Percentiles rank a stretch among this genome's conserved stretches.
Evolutionary conservation across 2,329 filamentous ascomycete species (phyloP).

Genomic region (Huntiella omanensis): DNA sequence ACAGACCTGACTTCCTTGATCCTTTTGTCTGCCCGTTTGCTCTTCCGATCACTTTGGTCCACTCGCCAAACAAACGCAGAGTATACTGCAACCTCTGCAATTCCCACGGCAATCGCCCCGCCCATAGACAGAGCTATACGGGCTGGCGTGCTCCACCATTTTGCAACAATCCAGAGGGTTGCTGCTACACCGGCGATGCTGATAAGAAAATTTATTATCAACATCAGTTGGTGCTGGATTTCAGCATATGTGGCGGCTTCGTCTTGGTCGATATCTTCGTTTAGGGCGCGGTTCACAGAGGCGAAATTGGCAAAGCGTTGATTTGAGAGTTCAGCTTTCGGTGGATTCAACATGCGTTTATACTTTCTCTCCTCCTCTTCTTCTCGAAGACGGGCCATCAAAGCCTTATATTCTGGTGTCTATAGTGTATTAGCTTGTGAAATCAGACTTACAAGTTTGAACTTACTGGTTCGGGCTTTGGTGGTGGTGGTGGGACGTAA

Average conservation of each 20-base stretch:
- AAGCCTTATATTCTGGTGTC: constrained; percentile 64
- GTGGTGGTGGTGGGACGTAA: constrained; percentile 62
- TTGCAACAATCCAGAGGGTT: constrained; percentile 59
- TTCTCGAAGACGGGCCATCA: constrained; percentile 70
- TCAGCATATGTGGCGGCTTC: constrained; percentile 52
- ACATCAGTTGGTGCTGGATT: constrained; percentile 59
- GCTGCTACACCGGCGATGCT: constrained; percentile 64
- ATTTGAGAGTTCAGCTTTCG: constrained; percentile 36
- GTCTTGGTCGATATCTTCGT: constrained; percentile 23
- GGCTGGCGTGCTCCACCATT: constrained; percentile 56
- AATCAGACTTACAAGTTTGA: constrained; percentile 7
- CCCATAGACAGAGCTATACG: constrained; percentile 53
- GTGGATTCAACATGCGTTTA: constrained; percentile 54
- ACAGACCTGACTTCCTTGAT: constrained; percentile 48
- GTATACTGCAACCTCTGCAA: constrained; percentile 65
- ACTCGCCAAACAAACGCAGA: constrained; percentile 55
- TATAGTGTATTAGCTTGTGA: constrained; percentile 19
- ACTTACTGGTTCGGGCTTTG: constrained; percentile 58
- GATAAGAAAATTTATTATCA: constrained; percentile 79
- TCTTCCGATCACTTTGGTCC: constrained; percentile 45
- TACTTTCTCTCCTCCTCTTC: constrained; percentile 72
- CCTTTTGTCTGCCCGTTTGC: constrained; percentile 23
- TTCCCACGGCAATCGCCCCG: constrained; percentile 48
- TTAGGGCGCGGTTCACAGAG: constrained; percentile 30
- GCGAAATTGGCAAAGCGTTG: constrained; percentile 41